Evolutionary conservation across 495 filamentous ascomycete species (phyloP).

Genomic region (Hypoxylon cercidicola): DNA sequence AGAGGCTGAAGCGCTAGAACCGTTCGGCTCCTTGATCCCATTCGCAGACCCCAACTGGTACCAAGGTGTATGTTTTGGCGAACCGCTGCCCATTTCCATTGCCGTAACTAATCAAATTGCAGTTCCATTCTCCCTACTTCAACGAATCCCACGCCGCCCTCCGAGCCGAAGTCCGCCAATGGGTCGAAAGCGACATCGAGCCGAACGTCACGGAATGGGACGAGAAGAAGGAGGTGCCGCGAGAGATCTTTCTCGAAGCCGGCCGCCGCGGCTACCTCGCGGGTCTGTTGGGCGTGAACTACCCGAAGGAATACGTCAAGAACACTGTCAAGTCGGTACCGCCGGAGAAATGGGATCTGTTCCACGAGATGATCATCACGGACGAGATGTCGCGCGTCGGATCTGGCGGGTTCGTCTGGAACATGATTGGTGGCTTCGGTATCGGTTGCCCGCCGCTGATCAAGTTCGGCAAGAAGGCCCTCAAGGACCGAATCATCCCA

Average conservation of each 20-base stretch:
- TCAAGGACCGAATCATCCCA: slow-evolving; percentile 81
- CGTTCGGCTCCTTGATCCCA: slow-evolving; percentile 86
- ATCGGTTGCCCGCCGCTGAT: slow-evolving; percentile 93
- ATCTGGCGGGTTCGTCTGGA: slow-evolving; percentile 98
- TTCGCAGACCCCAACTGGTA: slow-evolving; percentile 96
- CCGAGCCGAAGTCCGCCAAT: slow-evolving; percentile 87
- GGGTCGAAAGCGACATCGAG: slow-evolving; percentile 90
- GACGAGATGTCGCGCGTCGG: slow-evolving; percentile 91
- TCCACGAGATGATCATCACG: slow-evolving; percentile 94
- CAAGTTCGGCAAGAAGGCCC: slow-evolving; percentile 88
- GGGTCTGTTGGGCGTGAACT: slow-evolving; percentile 84
- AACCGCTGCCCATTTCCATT: not conserved
- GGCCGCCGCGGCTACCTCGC: slow-evolving; percentile 92
- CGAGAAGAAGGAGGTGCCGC: slow-evolving; percentile 88
- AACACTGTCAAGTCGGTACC: slow-evolving; percentile 78
- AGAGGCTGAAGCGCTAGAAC: slow-evolving; percentile 77
- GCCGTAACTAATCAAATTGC: slow-evolving; percentile 19
- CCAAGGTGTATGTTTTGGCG: slow-evolving; percentile 84
- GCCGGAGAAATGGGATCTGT: slow-evolving; percentile 94
- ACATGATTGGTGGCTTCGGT: slow-evolving; percentile 91
- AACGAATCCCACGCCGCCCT: slow-evolving; percentile 92
- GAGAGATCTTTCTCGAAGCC: slow-evolving; percentile 92
- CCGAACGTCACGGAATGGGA: slow-evolving; percentile 97
- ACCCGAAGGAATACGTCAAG: slow-evolving; percentile 76
- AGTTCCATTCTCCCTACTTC: slow-evolving; percentile 97